Base-by-base conservation (phyloP, 768 basidiomycete genomes). In the Megacollybia marginata region DNA sequence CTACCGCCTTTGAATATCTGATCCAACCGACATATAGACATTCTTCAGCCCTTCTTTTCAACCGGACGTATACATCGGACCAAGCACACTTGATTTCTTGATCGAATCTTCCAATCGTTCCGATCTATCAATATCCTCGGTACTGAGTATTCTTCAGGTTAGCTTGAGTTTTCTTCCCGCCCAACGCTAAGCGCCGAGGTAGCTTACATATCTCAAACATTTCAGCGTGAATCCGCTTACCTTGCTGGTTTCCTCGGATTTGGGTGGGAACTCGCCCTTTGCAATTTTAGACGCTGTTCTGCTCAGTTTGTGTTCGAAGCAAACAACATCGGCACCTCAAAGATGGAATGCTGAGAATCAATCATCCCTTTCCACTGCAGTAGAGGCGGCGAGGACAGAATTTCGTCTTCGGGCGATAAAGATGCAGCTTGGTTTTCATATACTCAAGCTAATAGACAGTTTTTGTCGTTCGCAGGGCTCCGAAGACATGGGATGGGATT, bases 161-260 rank as follows among this genome's bases (percentile, higher is more conserved):
- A 49, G 65, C 23, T 28, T 28, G 23, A 28, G 6, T 28, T 28
- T 28, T 28, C 23, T 28, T 28, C 42, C 28, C 32, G n/a, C 13
- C 47, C 16, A 3, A 43, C 3, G 35, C 9, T 15, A 33, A 1
- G 42, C 20, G 47, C 35, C 10, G 2, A 6, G 4, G 15, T 33
- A 89, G 84, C 66, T 89, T 2, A 69, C 71, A 0, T 70, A 88
- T 58, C 62, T 89, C 61, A 85, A 85, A 52, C 88, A 91, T 61
- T 88, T 86, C 54, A 72, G 62, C 32, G 50, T 73, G 23, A 78
- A 86, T 20, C 80, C 82, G 0, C 62, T 87, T 12, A 70, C 75
- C 3, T 45, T 73, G 8, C 64, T 83, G 13, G 59, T 68, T 7
- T 28, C 23, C 23, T 28, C 23, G 23, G 23, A 28, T 28, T 28